Conservation (phyloP, 2,329 filamentous ascomycete genomes). For the Fusarium paranaense region DNA sequence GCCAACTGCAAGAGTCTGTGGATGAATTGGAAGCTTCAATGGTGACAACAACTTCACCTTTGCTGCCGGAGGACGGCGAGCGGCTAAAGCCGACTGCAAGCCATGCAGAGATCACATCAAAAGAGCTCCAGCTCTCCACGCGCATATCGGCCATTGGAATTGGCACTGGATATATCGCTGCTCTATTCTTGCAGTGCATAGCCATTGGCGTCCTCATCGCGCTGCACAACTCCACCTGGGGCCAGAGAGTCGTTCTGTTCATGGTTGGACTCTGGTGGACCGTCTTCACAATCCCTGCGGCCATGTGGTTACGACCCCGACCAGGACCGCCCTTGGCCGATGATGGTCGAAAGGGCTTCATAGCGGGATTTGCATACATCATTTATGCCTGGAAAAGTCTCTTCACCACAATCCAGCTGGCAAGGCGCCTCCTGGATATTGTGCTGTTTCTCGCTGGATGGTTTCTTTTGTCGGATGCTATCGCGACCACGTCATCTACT, state of each 20-base stretch:
- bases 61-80: conserved; percentile 55
- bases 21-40: conserved; percentile 46
- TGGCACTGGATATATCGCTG: conserved; percentile 91
- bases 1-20: conserved; percentile 49
- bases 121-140: conserved; percentile 84
- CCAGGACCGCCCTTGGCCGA: conserved; percentile 83
- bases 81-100: conserved; percentile 55
- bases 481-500: conserved; percentile 94
- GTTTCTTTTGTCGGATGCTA: conserved; percentile 94
- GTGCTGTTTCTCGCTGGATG: conserved; percentile 86
- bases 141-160: conserved; percentile 93
- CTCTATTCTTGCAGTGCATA: conserved; percentile 84
- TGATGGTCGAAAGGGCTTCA: conserved; percentile 50
- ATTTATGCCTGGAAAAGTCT: conserved; percentile 88
- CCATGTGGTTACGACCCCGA: conserved; percentile 86
- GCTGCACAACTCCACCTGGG: conserved; percentile 83
- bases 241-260: conserved; percentile 87
- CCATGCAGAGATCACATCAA: conserved; percentile 65
- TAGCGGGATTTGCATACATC: conserved; percentile 76
- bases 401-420: conserved; percentile 81
- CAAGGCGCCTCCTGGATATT: conserved; percentile 78
- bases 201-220: conserved; percentile 81
- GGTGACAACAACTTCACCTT: conserved; percentile 59
- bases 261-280: conserved; percentile 94
- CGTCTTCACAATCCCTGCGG: conserved; percentile 87